Evolutionary conservation across 169 alveolate species (phyloP), one percentile per base, ranked within the genome.

Genomic region (Plasmodium sp.): DNA sequence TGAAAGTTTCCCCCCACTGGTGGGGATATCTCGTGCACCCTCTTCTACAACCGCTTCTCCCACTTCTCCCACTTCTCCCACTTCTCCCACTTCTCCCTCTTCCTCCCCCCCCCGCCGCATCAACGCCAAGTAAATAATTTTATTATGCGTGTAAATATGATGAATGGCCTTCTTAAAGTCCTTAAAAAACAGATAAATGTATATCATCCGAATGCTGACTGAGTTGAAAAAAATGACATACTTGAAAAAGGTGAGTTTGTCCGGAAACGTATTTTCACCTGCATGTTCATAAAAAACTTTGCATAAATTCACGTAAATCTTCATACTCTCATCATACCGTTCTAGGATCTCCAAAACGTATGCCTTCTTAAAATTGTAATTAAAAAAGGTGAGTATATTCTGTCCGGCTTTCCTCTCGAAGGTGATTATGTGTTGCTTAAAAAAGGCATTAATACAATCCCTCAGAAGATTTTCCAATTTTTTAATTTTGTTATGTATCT

Each of bases 311-410:
- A 90, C 94, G 74, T 90, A 90, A 58, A 90, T 79, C 82, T 90
- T 90, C 84, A 90, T 90, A 62, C 94, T 90, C 5, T 90, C 94
- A 90, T 90, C 94, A 90, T 90, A 90, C 51, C 82, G 80, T 58
- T 80, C 94, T 67, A 90, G 36, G 62, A 90, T 90, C 51, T 90
- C 94, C 51, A 90, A 58, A 58, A 90, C 82, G 67, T 90, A 90
- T 36, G 94, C 94, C 71, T 90, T 90, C 36, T 90, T 90, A 80
- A 90, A 90, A 79, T 90, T 90, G 67, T 90, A 90, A 5, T 80
- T 90, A 90, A 90, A 90, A 79, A 90, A 90, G 22, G 45, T 7
- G 48, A 80, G 48, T 9, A 90, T 41, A 72, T 80, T 90, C 62
- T 80, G 82, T 58, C 75, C 45, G 62, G 91, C 80, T 67, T 90